These are phyloP conservation scores for Friedmanniomyces simplex DNA, from an alignment of 495 filamentous ascomycete genomes.

Conservation along the genomic window DNA sequence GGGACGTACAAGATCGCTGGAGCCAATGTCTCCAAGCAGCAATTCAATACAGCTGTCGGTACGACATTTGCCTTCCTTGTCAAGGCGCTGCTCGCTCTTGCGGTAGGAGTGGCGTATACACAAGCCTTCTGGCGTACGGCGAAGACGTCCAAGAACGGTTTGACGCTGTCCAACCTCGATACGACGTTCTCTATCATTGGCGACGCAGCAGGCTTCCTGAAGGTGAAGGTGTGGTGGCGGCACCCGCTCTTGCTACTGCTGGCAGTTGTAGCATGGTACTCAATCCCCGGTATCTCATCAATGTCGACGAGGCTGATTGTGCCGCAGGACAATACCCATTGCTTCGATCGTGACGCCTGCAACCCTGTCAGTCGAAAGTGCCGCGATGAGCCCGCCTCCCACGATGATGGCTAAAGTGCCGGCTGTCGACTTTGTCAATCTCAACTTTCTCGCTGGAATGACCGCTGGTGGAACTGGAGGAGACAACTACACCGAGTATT, in stretches of 20 bases:
- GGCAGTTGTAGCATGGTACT: not conserved
- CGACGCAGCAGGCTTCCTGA: not conserved
- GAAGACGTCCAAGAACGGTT: not conserved
- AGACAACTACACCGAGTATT: too few relatives aligned
- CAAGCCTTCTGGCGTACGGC: constrained; percentile 12
- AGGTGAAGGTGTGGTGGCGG: not conserved
- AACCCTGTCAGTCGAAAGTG: constrained; percentile 9
- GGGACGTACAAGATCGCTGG: too few relatives aligned
- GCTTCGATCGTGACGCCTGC: constrained; percentile 12
- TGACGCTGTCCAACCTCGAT: not conserved
- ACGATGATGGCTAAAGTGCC: not conserved
- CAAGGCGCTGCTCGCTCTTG: constrained; percentile 4
- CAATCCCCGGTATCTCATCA: not conserved
- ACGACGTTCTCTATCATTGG: not conserved
- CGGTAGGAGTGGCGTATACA: constrained; percentile 4
- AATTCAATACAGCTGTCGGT: constrained; percentile 11
- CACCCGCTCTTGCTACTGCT: not conserved
- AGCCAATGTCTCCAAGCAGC: constrained; percentile 9
- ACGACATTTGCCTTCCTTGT: constrained; percentile 18
- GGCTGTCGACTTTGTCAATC: not conserved
- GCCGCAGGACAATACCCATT: constrained; percentile 5
- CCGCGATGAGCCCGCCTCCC: not conserved
- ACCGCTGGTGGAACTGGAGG: not conserved
- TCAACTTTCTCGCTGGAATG: constrained; percentile 1
- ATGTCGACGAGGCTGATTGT: not conserved